Percentiles rank a stretch among this genome's conserved stretches.
Evolutionary conservation across 2,329 filamentous ascomycete genomes (phyloP).

Genomic region (Xylaria multiplex): DNA sequence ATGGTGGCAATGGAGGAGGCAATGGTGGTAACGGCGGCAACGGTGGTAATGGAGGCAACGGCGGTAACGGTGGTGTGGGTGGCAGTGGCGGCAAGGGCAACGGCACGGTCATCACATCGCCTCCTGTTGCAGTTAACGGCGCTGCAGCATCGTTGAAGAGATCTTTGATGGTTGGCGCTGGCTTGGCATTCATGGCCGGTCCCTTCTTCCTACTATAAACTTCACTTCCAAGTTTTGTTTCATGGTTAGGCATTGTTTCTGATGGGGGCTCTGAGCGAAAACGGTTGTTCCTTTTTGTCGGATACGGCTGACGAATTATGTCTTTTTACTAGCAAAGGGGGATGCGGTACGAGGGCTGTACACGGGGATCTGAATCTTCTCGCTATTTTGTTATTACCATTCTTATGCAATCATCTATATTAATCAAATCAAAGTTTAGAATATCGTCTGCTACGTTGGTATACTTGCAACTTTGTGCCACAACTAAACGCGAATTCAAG

Average conservation of each 20-base stretch:
- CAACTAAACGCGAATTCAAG: too few species aligned
- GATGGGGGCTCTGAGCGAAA: not conserved
- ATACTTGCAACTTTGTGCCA: not conserved
- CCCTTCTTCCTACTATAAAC: slow-evolving; percentile 46
- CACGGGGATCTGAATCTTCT: slow-evolving; percentile 16
- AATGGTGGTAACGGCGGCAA: slow-evolving; percentile 1
- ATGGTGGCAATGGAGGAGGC: slow-evolving; percentile 18
- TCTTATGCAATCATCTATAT: slow-evolving; percentile 11
- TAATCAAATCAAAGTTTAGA: slow-evolving; percentile 22
- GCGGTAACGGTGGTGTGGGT: slow-evolving; percentile 14
- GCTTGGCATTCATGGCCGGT: slow-evolving; percentile 45
- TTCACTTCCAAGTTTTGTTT: slow-evolving; percentile 30
- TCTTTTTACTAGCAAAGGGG: slow-evolving; percentile 22
- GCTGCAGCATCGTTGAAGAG: slow-evolving; percentile 45
- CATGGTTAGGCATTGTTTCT: slow-evolving; percentile 14
- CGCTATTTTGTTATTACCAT: slow-evolving; percentile 9
- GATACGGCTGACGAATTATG: slow-evolving; percentile 41
- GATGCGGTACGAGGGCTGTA: slow-evolving; percentile 18
- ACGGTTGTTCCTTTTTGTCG: slow-evolving; percentile 34
- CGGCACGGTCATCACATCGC: not conserved
- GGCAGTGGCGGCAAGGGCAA: slow-evolving; percentile 40
- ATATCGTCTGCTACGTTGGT: not conserved
- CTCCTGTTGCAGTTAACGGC: slow-evolving; percentile 38
- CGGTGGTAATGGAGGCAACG: slow-evolving; percentile 10
- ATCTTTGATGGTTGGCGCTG: slow-evolving; percentile 43